Conservation (phyloP, 1,284 basidiomycete species). For the Austroboletus novae-zelandiae region DNA sequence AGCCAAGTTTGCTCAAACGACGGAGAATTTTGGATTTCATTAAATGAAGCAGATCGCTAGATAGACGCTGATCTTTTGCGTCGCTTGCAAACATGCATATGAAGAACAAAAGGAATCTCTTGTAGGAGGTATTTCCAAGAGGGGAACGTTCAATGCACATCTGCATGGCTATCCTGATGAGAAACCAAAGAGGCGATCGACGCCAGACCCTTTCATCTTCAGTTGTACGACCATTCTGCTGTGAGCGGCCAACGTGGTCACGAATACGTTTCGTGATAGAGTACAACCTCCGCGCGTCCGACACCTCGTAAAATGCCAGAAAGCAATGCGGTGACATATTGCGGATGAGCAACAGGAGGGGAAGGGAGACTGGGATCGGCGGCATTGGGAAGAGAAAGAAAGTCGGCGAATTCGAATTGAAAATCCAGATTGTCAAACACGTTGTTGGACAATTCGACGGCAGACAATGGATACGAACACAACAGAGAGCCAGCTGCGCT, state of each 20-base stretch:
- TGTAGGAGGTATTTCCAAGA: not conserved
- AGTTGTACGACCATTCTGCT: not conserved
- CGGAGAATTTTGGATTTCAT: not conserved
- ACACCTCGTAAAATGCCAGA: constrained; percentile 6
- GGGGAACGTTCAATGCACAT: constrained; percentile 8
- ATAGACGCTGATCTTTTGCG: not conserved
- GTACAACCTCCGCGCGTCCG: constrained; percentile 15
- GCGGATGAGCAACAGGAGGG: constrained; percentile 16
- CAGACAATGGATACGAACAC: constrained; percentile 31
- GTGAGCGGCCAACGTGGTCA: constrained; percentile 1
- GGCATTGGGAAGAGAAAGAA: constrained; percentile 18
- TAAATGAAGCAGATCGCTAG: not conserved
- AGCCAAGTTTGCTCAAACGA: not conserved
- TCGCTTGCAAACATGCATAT: not conserved
- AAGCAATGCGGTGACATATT: constrained; percentile 33
- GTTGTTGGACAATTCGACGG: constrained; percentile 15
- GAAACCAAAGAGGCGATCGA: not conserved
- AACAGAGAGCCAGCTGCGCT: constrained; percentile 18
- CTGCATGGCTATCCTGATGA: not conserved
- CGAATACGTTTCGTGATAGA: constrained; percentile 21
- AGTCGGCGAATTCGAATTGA: constrained; percentile 23
- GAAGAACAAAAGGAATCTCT: not conserved
- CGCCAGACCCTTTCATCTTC: not conserved
- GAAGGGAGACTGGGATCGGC: constrained; percentile 6
- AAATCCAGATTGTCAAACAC: constrained; percentile 19